phyloP scores from a whole-genome alignment of 495 filamentous ascomycete genomes.

The Choiromyces venosus region DNA sequence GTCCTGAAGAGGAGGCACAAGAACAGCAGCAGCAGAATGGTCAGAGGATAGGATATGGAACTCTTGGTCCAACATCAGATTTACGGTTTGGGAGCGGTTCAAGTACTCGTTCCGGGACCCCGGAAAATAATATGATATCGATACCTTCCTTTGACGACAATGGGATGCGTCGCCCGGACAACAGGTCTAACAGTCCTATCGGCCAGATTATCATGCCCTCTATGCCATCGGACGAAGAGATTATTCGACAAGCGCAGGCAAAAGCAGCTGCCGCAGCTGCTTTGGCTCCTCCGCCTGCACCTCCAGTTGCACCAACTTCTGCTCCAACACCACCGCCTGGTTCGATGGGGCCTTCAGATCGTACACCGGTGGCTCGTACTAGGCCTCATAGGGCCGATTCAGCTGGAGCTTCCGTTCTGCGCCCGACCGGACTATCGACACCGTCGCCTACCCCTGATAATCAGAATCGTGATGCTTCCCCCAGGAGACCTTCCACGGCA shows the following conservation, averaged over 20 bases:
- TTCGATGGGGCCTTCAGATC: slow-evolving; percentile 23
- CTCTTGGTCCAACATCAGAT: slow-evolving; percentile 16
- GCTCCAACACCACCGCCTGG: slow-evolving; percentile 26
- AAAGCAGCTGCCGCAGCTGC: slow-evolving; percentile 19
- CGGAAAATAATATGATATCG: slow-evolving; percentile 38
- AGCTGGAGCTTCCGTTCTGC: slow-evolving; percentile 27
- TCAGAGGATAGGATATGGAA: slow-evolving; percentile 15
- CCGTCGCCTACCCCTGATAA: neutral
- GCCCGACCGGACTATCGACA: slow-evolving; percentile 21
- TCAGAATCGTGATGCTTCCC: slow-evolving; percentile 14
- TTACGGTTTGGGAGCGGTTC: slow-evolving; percentile 24
- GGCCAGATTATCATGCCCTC: slow-evolving; percentile 29
- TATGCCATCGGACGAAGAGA: slow-evolving; percentile 38
- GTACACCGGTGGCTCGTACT: slow-evolving; percentile 24
- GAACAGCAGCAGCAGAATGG: slow-evolving; percentile 14
- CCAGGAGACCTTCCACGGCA: slow-evolving; percentile 25
- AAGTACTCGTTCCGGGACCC: slow-evolving; percentile 26
- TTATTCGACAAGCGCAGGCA: slow-evolving; percentile 21
- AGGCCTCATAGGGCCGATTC: slow-evolving; percentile 34
- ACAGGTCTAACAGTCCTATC: slow-evolving; percentile 17
- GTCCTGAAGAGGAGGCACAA: slow-evolving; percentile 29
- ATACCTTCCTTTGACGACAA: slow-evolving; percentile 40
- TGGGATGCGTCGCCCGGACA: slow-evolving; percentile 30
- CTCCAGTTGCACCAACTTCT: slow-evolving; percentile 12
- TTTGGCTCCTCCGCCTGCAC: slow-evolving; percentile 1